Evolutionary conservation across 768 basidiomycete genomes (phyloP), one percentile per base, ranked within the genome.

Genomic region (Phylloporus sp.): DNA sequence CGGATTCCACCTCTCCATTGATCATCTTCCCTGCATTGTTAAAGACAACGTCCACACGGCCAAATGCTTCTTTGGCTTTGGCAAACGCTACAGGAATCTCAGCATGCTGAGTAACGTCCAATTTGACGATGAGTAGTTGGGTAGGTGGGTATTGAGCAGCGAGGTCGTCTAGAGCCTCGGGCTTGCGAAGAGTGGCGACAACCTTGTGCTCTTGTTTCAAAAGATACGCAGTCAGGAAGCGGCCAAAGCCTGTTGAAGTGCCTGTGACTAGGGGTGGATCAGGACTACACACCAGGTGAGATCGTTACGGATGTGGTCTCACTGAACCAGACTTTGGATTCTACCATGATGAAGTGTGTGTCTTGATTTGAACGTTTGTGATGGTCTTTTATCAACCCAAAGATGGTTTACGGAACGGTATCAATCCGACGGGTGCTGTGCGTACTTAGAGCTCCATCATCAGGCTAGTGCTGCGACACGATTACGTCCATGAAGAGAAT

Each of bases 121-220:
- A 45, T 45, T 61, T 61, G 45, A 70, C 41, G 45, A 70, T 52
- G 46, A 70, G 15, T 1, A 61, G 53, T 2, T 27, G 52, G 0
- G 60, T 49, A 12, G 62, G 6, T 4, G 64, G 53, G 47, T 72
- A 72, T 32, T 67, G 36, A 1, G 39, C 24, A 10, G 44, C 46
- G 15, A 70, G 72, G 18, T 68, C 59, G 11, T 57, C 50, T 35
- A 77, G 59, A 13, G 45, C 58, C 15, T 59, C 67, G 2, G 76
- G 75, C 51, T 61, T 72, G 47, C 76, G 75, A 23, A 75, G 62
- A 34, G 77, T 76, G 4, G 79, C 76, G 45, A 76, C 67, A 22
- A 67, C 75, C 28, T 50, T 70, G 29, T 74, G 63, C 5, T 72
- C 76, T 16, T 59, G 59, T 23, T 52, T 29, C 23, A 77, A 64